A percentile compares a stretch with the other conserved stretches of the same genome.
Conservation (phyloP, 306 rosid species). For the Malus asiatica region DNA sequence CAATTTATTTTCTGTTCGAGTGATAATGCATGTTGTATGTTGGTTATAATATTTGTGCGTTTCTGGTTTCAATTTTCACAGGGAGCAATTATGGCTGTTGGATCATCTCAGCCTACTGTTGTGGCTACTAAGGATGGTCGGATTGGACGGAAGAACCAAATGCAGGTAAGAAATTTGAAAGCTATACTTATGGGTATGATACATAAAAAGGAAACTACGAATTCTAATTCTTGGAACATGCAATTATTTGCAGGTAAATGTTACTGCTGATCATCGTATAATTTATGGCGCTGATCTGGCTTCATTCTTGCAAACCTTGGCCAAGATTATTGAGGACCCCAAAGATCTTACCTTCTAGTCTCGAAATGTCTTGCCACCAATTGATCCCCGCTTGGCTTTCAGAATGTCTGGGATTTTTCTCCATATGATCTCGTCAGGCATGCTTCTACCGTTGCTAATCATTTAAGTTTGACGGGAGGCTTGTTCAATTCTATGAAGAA, state of each 20-base stretch:
- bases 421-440: neutral
- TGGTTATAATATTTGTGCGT: neutral
- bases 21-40: neutral
- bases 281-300: slow-evolving; percentile 94
- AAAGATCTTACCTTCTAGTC: slow-evolving; percentile 89
- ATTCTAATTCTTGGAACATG: slow-evolving; percentile 17
- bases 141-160: slow-evolving; percentile 82
- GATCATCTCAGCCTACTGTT: slow-evolving; percentile 68
- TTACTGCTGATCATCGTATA: slow-evolving; percentile 97
- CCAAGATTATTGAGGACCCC: slow-evolving; percentile 84
- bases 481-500: slow-evolving; percentile 2
- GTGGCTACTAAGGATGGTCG: slow-evolving; percentile 91
- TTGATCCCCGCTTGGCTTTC: slow-evolving; percentile 1
- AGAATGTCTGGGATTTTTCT: neutral
- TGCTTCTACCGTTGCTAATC: slow-evolving; percentile 1
- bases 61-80: slow-evolving; percentile 24
- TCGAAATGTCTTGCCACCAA: slow-evolving; percentile 9
- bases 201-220: neutral
- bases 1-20: neutral
- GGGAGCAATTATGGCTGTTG: slow-evolving; percentile 99
- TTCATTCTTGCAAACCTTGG: slow-evolving; percentile 84
- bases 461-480: slow-evolving; percentile 7
- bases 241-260: slow-evolving; percentile 61
- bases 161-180: slow-evolving; percentile 57
- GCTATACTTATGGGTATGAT: neutral